Percentiles rank a stretch among this genome's conserved stretches.
Conservation (phyloP, 257 asterid genomes). For the Rubia yunnanensis region DNA sequence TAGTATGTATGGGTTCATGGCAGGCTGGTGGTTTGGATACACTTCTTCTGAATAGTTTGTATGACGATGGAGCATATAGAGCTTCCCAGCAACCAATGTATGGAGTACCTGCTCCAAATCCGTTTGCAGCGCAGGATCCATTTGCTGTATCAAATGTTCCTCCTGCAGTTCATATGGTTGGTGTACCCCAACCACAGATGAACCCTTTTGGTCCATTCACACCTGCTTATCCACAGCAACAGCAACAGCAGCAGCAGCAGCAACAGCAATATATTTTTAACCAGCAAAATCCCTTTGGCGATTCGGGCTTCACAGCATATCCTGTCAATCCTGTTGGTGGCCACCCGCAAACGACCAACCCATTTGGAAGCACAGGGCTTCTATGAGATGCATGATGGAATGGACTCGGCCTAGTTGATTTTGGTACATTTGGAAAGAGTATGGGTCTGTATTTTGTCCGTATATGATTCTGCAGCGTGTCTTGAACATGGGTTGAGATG, state of each 20-base stretch:
- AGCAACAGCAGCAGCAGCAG: slow-evolving; percentile 16
- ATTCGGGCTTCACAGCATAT: slow-evolving; percentile 53
- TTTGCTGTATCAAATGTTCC: slow-evolving; percentile 44
- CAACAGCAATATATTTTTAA: slow-evolving; percentile 33
- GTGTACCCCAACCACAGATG: slow-evolving; percentile 40
- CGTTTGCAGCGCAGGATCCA: slow-evolving; percentile 75
- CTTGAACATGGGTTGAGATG: slow-evolving; percentile 25
- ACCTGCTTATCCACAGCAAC: slow-evolving; percentile 50
- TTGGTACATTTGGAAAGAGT: slow-evolving; percentile 27
- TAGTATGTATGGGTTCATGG: slow-evolving; percentile 4
- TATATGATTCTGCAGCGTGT: slow-evolving; percentile 19
- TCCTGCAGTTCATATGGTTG: slow-evolving; percentile 46
- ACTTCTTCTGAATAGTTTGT: slow-evolving; percentile 69
- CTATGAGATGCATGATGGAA: slow-evolving; percentile 31
- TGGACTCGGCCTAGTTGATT: slow-evolving; percentile 35
- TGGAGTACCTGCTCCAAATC: slow-evolving; percentile 91
- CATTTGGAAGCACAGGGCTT: slow-evolving; percentile 63
- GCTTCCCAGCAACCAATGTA: slow-evolving; percentile 80
- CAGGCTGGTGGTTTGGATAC: slow-evolving; percentile 98
- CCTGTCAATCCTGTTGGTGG: slow-evolving; percentile 33
- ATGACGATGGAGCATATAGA: slow-evolving; percentile 83
- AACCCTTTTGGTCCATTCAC: slow-evolving; percentile 74
- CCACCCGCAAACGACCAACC: slow-evolving; percentile 59
- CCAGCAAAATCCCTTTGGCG: slow-evolving; percentile 77
- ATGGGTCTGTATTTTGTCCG: slow-evolving; percentile 16